Percentiles rank a stretch among this genome's conserved stretches.
phyloP scores from a whole-genome alignment of 2,329 filamentous ascomycete species.

The Alternaria sp. region DNA sequence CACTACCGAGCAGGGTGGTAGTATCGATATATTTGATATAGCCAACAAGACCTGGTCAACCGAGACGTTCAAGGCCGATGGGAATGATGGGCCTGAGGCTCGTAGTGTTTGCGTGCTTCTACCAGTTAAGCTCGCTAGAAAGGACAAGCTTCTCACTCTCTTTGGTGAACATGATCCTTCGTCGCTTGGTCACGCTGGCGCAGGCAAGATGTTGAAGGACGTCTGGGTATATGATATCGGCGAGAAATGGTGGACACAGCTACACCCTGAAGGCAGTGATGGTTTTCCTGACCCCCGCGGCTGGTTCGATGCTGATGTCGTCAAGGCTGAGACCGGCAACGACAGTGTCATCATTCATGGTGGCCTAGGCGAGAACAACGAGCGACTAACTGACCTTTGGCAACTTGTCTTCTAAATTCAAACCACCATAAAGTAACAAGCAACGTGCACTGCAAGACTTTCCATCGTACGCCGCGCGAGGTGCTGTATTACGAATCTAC shows the following conservation, averaged over 20 bases:
- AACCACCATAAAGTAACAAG: not conserved
- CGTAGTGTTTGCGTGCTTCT: slow-evolving; percentile 62
- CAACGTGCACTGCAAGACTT: not conserved
- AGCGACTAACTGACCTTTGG: slow-evolving; percentile 62
- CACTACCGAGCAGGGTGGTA: slow-evolving; percentile 72
- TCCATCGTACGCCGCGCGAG: too few species aligned
- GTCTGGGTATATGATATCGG: slow-evolving; percentile 58
- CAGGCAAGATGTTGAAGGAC: slow-evolving; percentile 65
- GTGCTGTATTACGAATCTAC: too few species aligned
- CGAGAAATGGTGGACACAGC: slow-evolving; percentile 48
- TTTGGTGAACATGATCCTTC: slow-evolving; percentile 66
- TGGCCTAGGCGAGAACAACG: slow-evolving; percentile 62
- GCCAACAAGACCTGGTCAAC: slow-evolving; percentile 54
- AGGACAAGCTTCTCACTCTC: slow-evolving; percentile 57
- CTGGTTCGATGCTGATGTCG: slow-evolving; percentile 64
- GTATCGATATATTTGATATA: slow-evolving; percentile 69
- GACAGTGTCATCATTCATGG: slow-evolving; percentile 59
- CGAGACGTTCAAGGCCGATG: slow-evolving; percentile 53
- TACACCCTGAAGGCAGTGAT: slow-evolving; percentile 31
- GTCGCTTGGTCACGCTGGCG: slow-evolving; percentile 62
- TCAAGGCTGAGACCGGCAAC: slow-evolving; percentile 40
- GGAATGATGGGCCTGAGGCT: slow-evolving; percentile 56
- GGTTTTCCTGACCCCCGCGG: slow-evolving; percentile 56
- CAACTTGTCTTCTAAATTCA: slow-evolving; percentile 46
- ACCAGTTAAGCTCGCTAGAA: slow-evolving; percentile 50